Evolutionary conservation across 352 stramenopile species (phyloP).

Genomic region (Phytophthora meadii): DNA sequence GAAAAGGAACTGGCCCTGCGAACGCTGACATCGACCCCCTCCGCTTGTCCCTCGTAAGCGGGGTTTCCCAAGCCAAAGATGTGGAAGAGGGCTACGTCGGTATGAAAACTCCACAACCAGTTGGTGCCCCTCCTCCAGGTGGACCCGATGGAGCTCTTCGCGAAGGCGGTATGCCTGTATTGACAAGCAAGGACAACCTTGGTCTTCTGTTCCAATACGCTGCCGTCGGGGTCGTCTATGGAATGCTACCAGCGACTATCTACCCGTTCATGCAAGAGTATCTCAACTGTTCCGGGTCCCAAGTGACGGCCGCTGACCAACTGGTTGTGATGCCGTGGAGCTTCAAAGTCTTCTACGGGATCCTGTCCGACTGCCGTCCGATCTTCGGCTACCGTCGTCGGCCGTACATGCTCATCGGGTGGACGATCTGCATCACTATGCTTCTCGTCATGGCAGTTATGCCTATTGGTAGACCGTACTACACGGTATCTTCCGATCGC

Average conservation of each 20-base stretch:
- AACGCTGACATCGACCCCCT: slow-evolving; percentile 18
- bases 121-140: slow-evolving; percentile 3
- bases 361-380: slow-evolving; percentile 37
- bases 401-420: slow-evolving; percentile 66
- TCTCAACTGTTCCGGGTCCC: slow-evolving; percentile 49
- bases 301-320: slow-evolving; percentile 45
- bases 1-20: background rate
- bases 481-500: slow-evolving; percentile 21
- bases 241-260: slow-evolving; percentile 45
- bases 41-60: slow-evolving; percentile 28
- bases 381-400: slow-evolving; percentile 66
- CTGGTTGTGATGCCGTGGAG: slow-evolving; percentile 59
- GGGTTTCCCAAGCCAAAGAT: slow-evolving; percentile 20
- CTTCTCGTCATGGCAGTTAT: slow-evolving; percentile 52
- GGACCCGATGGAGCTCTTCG: slow-evolving; percentile 5
- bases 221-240: slow-evolving; percentile 47
- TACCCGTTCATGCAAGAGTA: slow-evolving; percentile 60
- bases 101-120: slow-evolving; percentile 31
- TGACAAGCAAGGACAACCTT: slow-evolving; percentile 33
- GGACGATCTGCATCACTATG: slow-evolving; percentile 51
- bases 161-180: slow-evolving; percentile 25
- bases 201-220: slow-evolving; percentile 52
- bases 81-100: slow-evolving; percentile 24
- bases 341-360: slow-evolving; percentile 47
- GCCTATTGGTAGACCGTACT: slow-evolving; percentile 58